phyloP scores from a whole-genome alignment of 768 basidiomycete genomes.

The Suillus variegatus region DNA sequence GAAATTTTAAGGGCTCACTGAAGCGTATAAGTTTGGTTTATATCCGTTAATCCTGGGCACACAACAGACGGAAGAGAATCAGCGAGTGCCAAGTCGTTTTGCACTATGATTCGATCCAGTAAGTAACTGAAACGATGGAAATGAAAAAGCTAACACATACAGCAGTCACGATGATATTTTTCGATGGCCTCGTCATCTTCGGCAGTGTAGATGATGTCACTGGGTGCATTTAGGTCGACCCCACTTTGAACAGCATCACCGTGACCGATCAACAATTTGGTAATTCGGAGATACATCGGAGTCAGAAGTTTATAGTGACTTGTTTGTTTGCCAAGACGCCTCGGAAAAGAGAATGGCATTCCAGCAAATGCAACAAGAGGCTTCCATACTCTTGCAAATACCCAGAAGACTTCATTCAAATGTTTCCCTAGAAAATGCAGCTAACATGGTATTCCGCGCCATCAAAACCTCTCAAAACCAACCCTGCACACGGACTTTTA shows the following conservation, averaged over 20 bases:
- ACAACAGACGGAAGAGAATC: not conserved
- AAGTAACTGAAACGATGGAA: not conserved
- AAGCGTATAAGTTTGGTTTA: too few relatives aligned
- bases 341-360: constrained; percentile 25
- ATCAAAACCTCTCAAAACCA: constrained; percentile 52
- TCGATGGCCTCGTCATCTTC: constrained; percentile 42
- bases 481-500: constrained; percentile 72
- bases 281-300: too few relatives aligned
- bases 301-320: too few relatives aligned
- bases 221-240: constrained; percentile 31
- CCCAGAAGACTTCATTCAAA: constrained; percentile 66
- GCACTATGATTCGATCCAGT: constrained; percentile 27
- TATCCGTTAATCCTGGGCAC: too few relatives aligned
- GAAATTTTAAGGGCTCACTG: too few relatives aligned
- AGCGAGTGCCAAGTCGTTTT: constrained; percentile 51
- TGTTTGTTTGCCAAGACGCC: constrained; percentile 9
- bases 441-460: constrained; percentile 61
- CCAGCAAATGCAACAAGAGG: constrained; percentile 56
- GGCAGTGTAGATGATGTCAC: constrained; percentile 38
- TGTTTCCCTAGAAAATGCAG: constrained; percentile 57
- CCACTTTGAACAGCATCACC: too few relatives aligned
- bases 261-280: too few relatives aligned
- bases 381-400: constrained; percentile 70
- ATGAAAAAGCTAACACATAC: constrained; percentile 23
- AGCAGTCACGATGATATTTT: constrained; percentile 26